Evolutionary conservation across 148 eudicot species (phyloP).

Genomic region (Rhododendron vialii): DNA sequence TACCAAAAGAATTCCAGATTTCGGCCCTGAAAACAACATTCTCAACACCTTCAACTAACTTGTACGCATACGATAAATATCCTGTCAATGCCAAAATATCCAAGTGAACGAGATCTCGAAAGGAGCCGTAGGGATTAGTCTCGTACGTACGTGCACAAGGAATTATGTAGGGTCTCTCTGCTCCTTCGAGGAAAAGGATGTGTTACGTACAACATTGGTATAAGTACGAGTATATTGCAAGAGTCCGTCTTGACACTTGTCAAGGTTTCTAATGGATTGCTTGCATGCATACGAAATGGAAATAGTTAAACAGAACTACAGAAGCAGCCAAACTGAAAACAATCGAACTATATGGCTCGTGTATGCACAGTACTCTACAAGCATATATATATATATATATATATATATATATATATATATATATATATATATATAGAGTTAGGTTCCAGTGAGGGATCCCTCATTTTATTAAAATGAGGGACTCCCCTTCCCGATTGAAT

Average conservation of each 20-base stretch:
- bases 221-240: not conserved
- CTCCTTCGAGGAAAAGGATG: not conserved
- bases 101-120: not conserved
- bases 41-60: not conserved
- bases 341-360: not conserved
- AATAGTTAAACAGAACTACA: not conserved
- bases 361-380: not conserved
- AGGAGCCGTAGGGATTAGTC: accelerated
- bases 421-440: too few relatives aligned
- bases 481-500: too few relatives aligned
- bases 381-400: too few relatives aligned
- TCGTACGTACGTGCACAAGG: not conserved
- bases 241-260: not conserved
- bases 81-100: not conserved
- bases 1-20: not conserved
- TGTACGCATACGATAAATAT: not conserved
- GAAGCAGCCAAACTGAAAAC: not conserved
- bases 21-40: not conserved
- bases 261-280: not conserved
- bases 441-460: too few relatives aligned
- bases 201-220: not conserved
- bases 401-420: too few relatives aligned
- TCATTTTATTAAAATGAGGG: too few relatives aligned
- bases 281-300: not conserved
- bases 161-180: not conserved